These are phyloP conservation scores for Pseudogymnoascus pannorum DNA, from an alignment of 2,329 filamentous ascomycete species.

Conservation along the genomic window DNA sequence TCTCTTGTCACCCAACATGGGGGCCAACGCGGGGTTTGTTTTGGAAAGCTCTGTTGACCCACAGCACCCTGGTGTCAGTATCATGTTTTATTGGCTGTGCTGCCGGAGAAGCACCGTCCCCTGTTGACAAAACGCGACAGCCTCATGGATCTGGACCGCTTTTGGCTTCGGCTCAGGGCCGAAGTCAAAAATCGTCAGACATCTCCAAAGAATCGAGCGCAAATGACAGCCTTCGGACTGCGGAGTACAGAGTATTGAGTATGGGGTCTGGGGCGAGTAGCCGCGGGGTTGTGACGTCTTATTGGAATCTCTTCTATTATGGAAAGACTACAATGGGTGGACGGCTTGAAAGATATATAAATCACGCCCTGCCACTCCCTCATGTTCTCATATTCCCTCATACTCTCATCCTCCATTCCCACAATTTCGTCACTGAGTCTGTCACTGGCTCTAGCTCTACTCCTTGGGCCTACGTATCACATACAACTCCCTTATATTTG, in stretches of 20 bases:
- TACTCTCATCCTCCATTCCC: no score
- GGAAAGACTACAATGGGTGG: not conserved
- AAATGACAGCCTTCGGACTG: not conserved
- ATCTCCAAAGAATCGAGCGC: not conserved
- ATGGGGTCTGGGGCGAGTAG: not conserved
- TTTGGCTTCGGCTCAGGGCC: not conserved
- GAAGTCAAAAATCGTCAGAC: not conserved
- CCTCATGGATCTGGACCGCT: not conserved
- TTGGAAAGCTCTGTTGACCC: not conserved
- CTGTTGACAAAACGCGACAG: not conserved
- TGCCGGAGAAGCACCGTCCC: not conserved
- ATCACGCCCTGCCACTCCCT: not conserved
- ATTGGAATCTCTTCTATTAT: not conserved
- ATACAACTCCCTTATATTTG: not conserved
- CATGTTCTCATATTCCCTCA: not conserved
- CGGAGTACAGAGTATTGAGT: not conserved
- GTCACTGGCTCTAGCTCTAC: not conserved
- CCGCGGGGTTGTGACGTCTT: not conserved
- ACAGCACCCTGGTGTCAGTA: not conserved
- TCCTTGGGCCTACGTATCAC: not conserved
- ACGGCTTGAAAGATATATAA: not conserved
- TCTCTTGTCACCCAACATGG: not conserved
- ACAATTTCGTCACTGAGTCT: not conserved
- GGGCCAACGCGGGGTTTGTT: not conserved
- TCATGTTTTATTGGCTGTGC: not conserved